phyloP scores from a whole-genome alignment of 208 protist species.

The Leishmania guyanensis region DNA sequence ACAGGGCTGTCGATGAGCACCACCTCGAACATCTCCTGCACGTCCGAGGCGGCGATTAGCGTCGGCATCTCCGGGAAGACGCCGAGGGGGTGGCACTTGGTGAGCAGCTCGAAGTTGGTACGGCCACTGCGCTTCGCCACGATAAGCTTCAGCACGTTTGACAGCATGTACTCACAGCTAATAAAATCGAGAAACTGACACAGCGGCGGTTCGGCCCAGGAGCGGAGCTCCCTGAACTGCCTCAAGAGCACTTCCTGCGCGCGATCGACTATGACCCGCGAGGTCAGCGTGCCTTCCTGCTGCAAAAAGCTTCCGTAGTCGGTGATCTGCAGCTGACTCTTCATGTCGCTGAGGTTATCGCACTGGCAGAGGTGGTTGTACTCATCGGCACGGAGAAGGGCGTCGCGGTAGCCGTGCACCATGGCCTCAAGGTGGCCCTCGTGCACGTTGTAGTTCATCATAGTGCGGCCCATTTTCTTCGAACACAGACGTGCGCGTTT shows the following conservation, averaged over 20 bases:
- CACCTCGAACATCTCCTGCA: slow-evolving; percentile 97
- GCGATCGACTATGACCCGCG: slow-evolving; percentile 90
- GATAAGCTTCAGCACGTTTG: slow-evolving; percentile 93
- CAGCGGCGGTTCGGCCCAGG: slow-evolving; percentile 94
- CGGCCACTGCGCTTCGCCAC: slow-evolving; percentile 84
- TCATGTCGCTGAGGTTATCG: slow-evolving; percentile 98
- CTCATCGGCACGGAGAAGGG: slow-evolving; percentile 93
- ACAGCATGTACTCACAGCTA: slow-evolving; percentile 99
- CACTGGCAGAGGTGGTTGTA: slow-evolving; percentile 98
- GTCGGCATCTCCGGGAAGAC: slow-evolving; percentile 95
- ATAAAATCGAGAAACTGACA: slow-evolving; percentile 99
- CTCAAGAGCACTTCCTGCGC: slow-evolving; percentile 95
- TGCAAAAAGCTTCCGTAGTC: slow-evolving; percentile 98
- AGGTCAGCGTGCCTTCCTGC: slow-evolving; percentile 93
- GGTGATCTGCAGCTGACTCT: slow-evolving; percentile 96
- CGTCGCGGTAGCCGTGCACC: slow-evolving; percentile 91
- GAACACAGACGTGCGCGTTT: slow-evolving; percentile 4
- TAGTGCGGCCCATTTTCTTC: slow-evolving; percentile 40
- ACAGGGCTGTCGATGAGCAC: slow-evolving; percentile 98
- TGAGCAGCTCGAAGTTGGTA: slow-evolving; percentile 89
- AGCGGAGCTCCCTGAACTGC: slow-evolving; percentile 96
- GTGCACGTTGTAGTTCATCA: slow-evolving; percentile 87
- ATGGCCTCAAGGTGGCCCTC: slow-evolving; percentile 90
- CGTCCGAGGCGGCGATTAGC: slow-evolving; percentile 88
- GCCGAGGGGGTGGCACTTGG: slow-evolving; percentile 98